These are phyloP conservation scores for Xerocomus amazonicus DNA, from an alignment of 1,284 basidiomycete species.

Conservation along the genomic window DNA sequence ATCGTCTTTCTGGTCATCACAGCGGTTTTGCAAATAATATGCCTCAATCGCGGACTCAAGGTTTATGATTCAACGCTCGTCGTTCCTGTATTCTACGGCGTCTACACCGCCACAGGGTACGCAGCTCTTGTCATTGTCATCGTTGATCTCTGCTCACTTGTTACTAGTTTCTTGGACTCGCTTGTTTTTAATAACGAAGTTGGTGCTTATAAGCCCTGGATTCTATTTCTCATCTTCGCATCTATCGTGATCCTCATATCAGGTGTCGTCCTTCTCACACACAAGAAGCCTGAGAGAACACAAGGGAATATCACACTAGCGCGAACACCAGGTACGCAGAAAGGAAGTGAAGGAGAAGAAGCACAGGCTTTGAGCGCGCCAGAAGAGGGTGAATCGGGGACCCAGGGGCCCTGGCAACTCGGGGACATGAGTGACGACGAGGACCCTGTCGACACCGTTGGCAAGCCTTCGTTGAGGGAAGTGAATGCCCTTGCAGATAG, in stretches of 20 bases:
- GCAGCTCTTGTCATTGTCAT: background rate
- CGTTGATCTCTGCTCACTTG: conserved; percentile 7
- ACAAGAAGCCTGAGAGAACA: conserved; percentile 71
- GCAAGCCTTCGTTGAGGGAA: conserved; percentile 14
- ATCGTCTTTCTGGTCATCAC: conserved; percentile 76
- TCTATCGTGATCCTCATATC: conserved; percentile 82
- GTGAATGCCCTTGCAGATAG: conserved; percentile 4
- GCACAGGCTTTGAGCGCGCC: conserved; percentile 35
- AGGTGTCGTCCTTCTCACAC: conserved; percentile 82
- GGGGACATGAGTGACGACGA: conserved; percentile 65
- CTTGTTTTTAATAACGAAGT: conserved; percentile 81
- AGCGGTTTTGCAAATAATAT: conserved; percentile 86
- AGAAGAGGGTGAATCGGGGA: conserved; percentile 39
- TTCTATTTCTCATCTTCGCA: conserved; percentile 79
- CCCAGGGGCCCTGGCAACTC: conserved; percentile 58
- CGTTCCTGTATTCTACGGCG: conserved; percentile 70
- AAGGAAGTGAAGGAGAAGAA: conserved; percentile 30
- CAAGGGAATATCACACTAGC: conserved; percentile 15
- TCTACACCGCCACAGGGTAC: conserved; percentile 63
- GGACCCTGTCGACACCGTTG: conserved; percentile 22
- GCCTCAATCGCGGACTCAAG: conserved; percentile 81
- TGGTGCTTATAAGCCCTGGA: conserved; percentile 80
- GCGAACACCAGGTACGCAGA: conserved; percentile 12
- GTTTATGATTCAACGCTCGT: conserved; percentile 76
- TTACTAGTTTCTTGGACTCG: conserved; percentile 59